Base-by-base conservation (phyloP, 495 filamentous ascomycete genomes). In the Penicillium cinerascens region DNA sequence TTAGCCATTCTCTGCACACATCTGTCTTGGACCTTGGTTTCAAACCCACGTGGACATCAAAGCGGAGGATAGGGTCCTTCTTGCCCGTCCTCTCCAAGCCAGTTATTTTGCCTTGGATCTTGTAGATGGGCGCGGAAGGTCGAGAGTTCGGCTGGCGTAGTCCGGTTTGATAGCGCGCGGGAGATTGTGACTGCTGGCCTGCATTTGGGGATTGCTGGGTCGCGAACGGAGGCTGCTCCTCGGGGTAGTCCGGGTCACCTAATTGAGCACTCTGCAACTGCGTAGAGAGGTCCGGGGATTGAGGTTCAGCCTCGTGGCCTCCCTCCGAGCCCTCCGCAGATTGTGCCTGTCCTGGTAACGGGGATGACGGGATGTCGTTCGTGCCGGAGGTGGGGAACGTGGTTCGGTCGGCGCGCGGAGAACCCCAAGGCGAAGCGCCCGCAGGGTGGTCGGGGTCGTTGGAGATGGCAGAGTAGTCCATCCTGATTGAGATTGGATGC, bases 31-130 rank as follows among this genome's bases (percentile, higher is more conserved):
- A 33, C 29, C 5, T 42, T 47, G 18, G 51, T 46, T 15, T 39
- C n/a, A n/a, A 17, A 57, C 88, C 61, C 82, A 97, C 93, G 70
- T 99, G 91, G 18, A 99, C 89, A 76, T 99, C 95, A 61, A 99
- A 99, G 67, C 88, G 82, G 47, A 99, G 72, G 49, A 97, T 92
- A 4, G 89, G 90, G 63, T 97, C 95, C 67, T 97, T 99, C 62
- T 92, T 87, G 17, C 92, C 92, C 7, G 88, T 92, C 42, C 95
- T 77, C 68, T 99, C 95, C 25, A 99, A 74, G 11, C 86, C 90
- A 2, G 91, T 96, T 54, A 99, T 88, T 70, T 96, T 97, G 10
- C 87, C 92, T 65, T 95, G 89, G 27, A 99, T 78, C 62, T 88
- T 93, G 70, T 91, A 92, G 37, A 85, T 80, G 36, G 86, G 88